phyloP scores from a whole-genome alignment of 345 rosid genomes.

The Boechera divaricarpa region DNA sequence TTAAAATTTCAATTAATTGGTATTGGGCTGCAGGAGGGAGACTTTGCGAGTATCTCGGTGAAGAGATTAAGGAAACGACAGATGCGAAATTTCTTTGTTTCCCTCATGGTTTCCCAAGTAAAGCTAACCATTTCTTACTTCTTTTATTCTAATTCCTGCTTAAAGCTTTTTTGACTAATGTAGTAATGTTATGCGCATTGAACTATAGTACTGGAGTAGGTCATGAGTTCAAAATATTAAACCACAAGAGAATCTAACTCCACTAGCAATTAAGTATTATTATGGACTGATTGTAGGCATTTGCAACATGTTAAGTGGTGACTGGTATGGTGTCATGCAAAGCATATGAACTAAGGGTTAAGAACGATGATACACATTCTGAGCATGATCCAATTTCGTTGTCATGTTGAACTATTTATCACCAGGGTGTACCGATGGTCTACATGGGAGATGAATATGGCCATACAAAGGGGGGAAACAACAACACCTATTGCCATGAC shows the following conservation, averaged over 20 bases:
- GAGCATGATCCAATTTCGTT: not conserved
- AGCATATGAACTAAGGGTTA: not conserved
- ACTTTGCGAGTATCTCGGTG: slow-evolving; percentile 74
- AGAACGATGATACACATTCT: too few relatives aligned
- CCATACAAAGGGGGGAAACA: slow-evolving; percentile 96
- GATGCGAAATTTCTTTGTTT: slow-evolving; percentile 85
- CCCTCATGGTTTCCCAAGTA: slow-evolving; percentile 98
- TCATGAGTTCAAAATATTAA: slow-evolving; percentile 12
- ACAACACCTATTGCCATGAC: slow-evolving; percentile 95
- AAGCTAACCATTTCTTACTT: slow-evolving; percentile 33
- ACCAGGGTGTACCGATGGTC: slow-evolving; percentile 97
- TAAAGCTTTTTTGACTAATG: slow-evolving; percentile 6
- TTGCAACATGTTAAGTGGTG: slow-evolving; percentile 14
- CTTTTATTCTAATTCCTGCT: slow-evolving; percentile 18
- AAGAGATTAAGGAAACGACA: slow-evolving; percentile 90
- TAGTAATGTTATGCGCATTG: slow-evolving; percentile 4
- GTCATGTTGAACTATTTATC: slow-evolving; percentile 26
- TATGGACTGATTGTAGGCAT: not conserved
- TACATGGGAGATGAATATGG: slow-evolving; percentile 99
- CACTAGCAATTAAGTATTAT: not conserved
- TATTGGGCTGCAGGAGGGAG: slow-evolving; percentile 72
- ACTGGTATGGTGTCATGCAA: not conserved
- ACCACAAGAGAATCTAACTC: slow-evolving; percentile 6
- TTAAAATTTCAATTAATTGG: slow-evolving; percentile 26
- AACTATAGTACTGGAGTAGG: slow-evolving; percentile 9